Evolutionary conservation across 345 rosid genomes (phyloP).

Genomic region (Euphorbia tirucalli): DNA sequence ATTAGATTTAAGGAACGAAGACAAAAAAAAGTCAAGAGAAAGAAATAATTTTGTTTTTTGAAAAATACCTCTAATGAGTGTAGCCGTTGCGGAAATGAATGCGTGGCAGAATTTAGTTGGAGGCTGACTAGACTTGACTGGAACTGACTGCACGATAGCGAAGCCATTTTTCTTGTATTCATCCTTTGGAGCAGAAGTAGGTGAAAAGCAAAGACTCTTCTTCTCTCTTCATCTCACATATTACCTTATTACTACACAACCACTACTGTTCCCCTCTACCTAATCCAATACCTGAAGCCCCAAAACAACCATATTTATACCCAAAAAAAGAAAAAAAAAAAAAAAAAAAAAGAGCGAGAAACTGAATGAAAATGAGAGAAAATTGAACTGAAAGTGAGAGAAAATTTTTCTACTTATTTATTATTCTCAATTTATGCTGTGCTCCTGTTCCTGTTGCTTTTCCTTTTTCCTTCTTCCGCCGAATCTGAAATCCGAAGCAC

Average conservation of each 20-base stretch:
- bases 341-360: too few relatives aligned
- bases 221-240: constrained; percentile 8
- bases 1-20: too few relatives aligned
- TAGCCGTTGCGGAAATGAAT: not conserved
- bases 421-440: constrained; percentile 11
- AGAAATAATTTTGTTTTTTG: not conserved
- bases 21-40: not conserved
- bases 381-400: constrained; percentile 13
- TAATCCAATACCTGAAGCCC: constrained; percentile 30
- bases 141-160: constrained; percentile 26
- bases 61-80: not conserved
- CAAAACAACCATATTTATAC: too few relatives aligned
- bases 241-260: constrained; percentile 27
- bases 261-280: constrained; percentile 28
- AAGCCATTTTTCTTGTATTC: constrained; percentile 11
- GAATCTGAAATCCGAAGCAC: constrained; percentile 24
- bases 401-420: not conserved
- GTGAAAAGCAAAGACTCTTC: constrained; percentile 48
- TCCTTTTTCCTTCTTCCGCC: not conserved
- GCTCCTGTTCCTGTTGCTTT: constrained; percentile 27
- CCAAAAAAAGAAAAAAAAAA: too few relatives aligned
- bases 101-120: constrained; percentile 34
- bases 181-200: constrained; percentile 39
- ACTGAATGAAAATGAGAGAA: constrained; percentile 19
- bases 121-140: constrained; percentile 14